Base-by-base conservation (phyloP, 106 monocot genomes). In the Acorus gramineus region DNA sequence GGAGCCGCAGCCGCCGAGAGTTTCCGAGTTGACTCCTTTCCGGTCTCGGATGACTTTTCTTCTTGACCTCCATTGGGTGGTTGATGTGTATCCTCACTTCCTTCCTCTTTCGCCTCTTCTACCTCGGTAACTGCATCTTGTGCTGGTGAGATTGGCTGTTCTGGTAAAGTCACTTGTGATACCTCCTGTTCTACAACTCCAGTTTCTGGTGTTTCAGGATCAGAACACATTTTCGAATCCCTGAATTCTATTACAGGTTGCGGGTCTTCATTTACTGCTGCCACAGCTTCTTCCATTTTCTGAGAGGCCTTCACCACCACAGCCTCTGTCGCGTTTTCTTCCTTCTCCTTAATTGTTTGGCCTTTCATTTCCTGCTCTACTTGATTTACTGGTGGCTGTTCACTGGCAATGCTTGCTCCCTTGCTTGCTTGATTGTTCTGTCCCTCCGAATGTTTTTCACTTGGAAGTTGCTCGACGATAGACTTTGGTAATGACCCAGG, bases 1-100 rank as follows among this genome's bases (percentile, higher is more conserved):
- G 95, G 95, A 62, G 90, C 76, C 52, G 95, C 95, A 65, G 86
- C 75, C 7, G 95, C 95, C 44, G 95, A 95, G 44, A 95, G 80
- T 77, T 85, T 95, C 74, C 80, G 84, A 66, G 62, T 80, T 47
- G 70, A 50, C 46, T 90, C 90, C 67, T 81, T 83, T 13, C 60
- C 69, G 57, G 44, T 50, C 43, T 77, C 80, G 12, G 53, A 68
- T 14, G 59, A 4, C 56, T 82, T 84, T 49, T 81, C 85, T 55
- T 42, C 69, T 65, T 89, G 81, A 65, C 72, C 68, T 69, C 73
- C 81, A 64, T 68, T 82, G 4, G 71, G 63, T 28, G 65, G 5
- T 47, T 64, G 73, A 42, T 71, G 74, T 42, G 68, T 71, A 50
- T 55, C 47, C 48, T 77, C 73, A 55, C 75, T 64, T 54, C 50